Evolutionary conservation across 1,284 basidiomycete species (phyloP).

Genomic region (Stereum hirsutum): DNA sequence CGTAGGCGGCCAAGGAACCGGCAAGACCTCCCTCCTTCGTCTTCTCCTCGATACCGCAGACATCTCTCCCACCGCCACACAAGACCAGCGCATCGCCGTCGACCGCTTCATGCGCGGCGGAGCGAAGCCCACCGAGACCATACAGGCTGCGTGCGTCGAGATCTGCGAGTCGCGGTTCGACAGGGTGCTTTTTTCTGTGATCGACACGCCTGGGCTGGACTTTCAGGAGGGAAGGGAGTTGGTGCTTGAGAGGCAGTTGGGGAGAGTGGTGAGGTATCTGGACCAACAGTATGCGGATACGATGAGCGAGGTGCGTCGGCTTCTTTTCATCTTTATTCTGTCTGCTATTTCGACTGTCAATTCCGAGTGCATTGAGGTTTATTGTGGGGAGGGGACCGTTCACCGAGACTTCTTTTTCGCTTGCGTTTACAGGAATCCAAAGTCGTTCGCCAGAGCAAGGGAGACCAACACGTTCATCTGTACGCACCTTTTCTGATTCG

Average conservation of each 20-base stretch:
- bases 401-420: slow-evolving; percentile 2
- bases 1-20: slow-evolving; percentile 68
- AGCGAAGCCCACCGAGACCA: slow-evolving; percentile 47
- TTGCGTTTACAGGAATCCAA: slow-evolving; percentile 58
- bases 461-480: slow-evolving; percentile 80
- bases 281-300: slow-evolving; percentile 75
- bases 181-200: slow-evolving; percentile 62
- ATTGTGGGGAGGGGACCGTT: too few species aligned
- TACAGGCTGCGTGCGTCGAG: slow-evolving; percentile 62
- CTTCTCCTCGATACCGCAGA: slow-evolving; percentile 70
- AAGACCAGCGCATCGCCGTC: slow-evolving; percentile 55
- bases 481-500: slow-evolving; percentile 27
- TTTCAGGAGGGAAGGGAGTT: slow-evolving; percentile 63
- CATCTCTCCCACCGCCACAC: slow-evolving; percentile 58
- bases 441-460: slow-evolving; percentile 74
- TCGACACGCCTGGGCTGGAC: slow-evolving; percentile 77
- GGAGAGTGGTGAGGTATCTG: slow-evolving; percentile 59
- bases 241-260: slow-evolving; percentile 67
- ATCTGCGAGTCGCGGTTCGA: slow-evolving; percentile 75
- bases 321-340: neutral
- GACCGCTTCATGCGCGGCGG: slow-evolving; percentile 49
- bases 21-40: slow-evolving; percentile 67
- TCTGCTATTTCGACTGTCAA: neutral
- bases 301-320: slow-evolving; percentile 60
- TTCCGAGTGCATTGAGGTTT: neutral